Percentiles rank a stretch among this genome's conserved stretches.
Conservation (phyloP, 805 yeast genomes). For the Lipomyces mesembrius region DNA sequence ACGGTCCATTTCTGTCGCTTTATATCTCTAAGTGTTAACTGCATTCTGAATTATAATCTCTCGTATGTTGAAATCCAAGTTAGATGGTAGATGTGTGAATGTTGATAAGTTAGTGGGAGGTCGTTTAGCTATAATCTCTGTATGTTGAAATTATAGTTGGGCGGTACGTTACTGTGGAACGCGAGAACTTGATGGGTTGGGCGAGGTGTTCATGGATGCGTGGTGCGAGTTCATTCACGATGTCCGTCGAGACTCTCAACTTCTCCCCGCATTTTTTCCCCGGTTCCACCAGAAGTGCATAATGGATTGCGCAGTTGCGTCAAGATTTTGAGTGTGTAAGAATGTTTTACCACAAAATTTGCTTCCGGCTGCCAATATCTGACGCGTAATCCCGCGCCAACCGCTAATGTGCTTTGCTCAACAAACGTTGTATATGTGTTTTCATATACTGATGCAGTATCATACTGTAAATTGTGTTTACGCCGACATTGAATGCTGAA, state of each 20-base stretch:
- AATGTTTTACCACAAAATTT: no score
- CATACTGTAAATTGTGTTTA: not conserved
- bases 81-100: not conserved
- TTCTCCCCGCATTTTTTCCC: not conserved
- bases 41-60: slow-evolving; percentile 55
- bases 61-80: not conserved
- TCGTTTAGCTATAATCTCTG: not conserved
- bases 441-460: not conserved
- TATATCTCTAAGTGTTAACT: slow-evolving; percentile 84
- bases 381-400: not conserved
- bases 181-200: no score
- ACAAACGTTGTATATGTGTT: not conserved
- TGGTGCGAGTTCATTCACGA: no score
- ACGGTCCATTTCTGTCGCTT: slow-evolving; percentile 85
- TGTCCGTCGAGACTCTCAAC: not conserved
- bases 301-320: not conserved
- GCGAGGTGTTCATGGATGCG: not conserved
- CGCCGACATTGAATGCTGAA: not conserved
- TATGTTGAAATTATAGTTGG: not conserved
- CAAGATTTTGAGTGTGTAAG: not conserved
- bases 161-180: not conserved
- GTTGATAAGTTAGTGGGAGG: not conserved
- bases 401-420: not conserved
- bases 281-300: not conserved
- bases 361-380: no score